Conservation (phyloP, 2,329 filamentous ascomycete genomes). For the Pyrenochaeta sp. region DNA sequence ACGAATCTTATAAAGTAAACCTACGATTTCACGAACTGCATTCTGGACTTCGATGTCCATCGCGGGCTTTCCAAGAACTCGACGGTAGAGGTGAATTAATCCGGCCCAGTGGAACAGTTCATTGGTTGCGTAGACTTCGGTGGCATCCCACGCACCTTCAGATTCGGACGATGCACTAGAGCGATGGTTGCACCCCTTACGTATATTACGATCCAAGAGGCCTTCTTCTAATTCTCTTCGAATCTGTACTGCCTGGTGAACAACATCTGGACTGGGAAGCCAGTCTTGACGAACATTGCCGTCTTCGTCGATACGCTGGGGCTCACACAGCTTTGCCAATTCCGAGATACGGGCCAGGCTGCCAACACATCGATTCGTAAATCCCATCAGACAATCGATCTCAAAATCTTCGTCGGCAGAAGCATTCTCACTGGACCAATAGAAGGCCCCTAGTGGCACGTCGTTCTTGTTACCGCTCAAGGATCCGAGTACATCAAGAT, state of each 20-base stretch:
- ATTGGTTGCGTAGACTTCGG: slow-evolving; percentile 75
- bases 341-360: slow-evolving; percentile 76
- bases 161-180: slow-evolving; percentile 45
- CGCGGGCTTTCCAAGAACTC: slow-evolving; percentile 70
- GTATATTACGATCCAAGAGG: slow-evolving; percentile 43
- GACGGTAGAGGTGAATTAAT: slow-evolving; percentile 75
- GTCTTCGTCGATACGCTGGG: slow-evolving; percentile 65
- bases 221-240: slow-evolving; percentile 67
- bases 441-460: slow-evolving; percentile 50
- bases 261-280: slow-evolving; percentile 64
- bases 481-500: slow-evolving; percentile 80
- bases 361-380: slow-evolving; percentile 74
- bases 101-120: slow-evolving; percentile 82
- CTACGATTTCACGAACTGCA: slow-evolving; percentile 69
- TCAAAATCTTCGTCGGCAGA: slow-evolving; percentile 68
- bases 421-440: slow-evolving; percentile 54
- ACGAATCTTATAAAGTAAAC: slow-evolving; percentile 67
- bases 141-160: slow-evolving; percentile 61
- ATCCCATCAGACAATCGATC: slow-evolving; percentile 83
- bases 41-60: slow-evolving; percentile 67
- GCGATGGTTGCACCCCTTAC: slow-evolving; percentile 53
- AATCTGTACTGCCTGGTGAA: slow-evolving; percentile 65
- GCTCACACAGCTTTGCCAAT: slow-evolving; percentile 73
- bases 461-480: slow-evolving; percentile 65
- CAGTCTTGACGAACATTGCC: slow-evolving; percentile 62